Percentiles rank a stretch among this genome's conserved stretches.
Conservation (phyloP, 352 stramenopile genomes). For the Pythium aphanidermatum region DNA sequence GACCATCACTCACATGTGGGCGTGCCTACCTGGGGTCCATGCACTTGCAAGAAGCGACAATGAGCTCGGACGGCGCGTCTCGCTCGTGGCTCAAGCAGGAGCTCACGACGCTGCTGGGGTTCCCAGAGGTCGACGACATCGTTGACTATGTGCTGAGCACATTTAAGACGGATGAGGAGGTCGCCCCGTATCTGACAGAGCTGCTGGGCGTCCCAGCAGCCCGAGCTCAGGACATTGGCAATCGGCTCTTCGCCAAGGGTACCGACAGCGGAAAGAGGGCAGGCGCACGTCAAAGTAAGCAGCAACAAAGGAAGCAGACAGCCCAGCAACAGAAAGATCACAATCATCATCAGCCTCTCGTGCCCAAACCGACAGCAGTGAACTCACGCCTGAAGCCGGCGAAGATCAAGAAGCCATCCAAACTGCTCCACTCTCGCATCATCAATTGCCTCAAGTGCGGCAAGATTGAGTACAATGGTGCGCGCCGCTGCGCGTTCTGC, state of each 20-base stretch:
- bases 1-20: too few species aligned
- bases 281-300: not conserved
- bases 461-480: conserved; percentile 57
- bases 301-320: conserved; percentile 7
- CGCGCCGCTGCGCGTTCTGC: conserved; percentile 49
- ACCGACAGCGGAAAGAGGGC: not conserved
- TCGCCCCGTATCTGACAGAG: conserved; percentile 55
- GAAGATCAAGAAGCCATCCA: conserved; percentile 37
- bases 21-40: too few species aligned
- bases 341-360: conserved; percentile 13
- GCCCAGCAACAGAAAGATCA: not conserved
- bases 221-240: conserved; percentile 43
- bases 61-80: conserved; percentile 26
- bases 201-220: conserved; percentile 44
- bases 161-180: conserved; percentile 43
- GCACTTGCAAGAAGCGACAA: not conserved
- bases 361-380: conserved; percentile 26
- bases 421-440: conserved; percentile 45
- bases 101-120: conserved; percentile 54
- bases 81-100: conserved; percentile 49
- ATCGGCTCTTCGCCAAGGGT: conserved; percentile 31
- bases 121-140: conserved; percentile 70
- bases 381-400: conserved; percentile 51
- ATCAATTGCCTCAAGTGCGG: conserved; percentile 74
- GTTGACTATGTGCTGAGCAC: conserved; percentile 38